A percentile compares a stretch with the other conserved stretches of the same genome.
Evolutionary conservation across 345 rosid genomes (phyloP).

Genomic region (Theobroma cacao): DNA sequence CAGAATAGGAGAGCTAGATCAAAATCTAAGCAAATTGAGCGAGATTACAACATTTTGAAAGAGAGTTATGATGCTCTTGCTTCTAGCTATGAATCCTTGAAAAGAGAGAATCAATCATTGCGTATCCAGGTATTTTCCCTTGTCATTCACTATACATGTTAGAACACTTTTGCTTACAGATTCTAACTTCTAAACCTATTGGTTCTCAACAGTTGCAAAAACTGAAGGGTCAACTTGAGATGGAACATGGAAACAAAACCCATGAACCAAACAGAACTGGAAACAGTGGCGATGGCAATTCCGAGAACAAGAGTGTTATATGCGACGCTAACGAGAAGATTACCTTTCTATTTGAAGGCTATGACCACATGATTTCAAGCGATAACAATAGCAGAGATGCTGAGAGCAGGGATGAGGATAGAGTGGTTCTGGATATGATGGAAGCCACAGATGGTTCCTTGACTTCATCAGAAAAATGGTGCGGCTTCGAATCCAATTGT

Average conservation of each 20-base stretch:
- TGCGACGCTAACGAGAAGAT: constrained; percentile 2
- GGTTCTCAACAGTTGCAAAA: constrained; percentile 27
- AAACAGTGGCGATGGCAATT: constrained; percentile 15
- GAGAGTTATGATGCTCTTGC: constrained; percentile 19
- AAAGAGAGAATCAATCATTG: constrained; percentile 28
- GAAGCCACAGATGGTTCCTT: constrained; percentile 19
- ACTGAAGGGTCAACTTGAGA: constrained; percentile 16
- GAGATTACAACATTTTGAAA: constrained; percentile 30
- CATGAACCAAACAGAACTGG: background rate
- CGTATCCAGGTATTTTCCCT: constrained; percentile 21
- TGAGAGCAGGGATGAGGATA: constrained; percentile 15
- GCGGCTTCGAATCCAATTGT: constrained; percentile 13
- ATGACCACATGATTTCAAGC: background rate
- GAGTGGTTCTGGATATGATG: constrained; percentile 4
- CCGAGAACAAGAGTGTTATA: background rate
- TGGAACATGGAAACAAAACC: background rate
- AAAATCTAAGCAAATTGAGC: constrained; percentile 41
- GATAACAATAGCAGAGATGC: background rate
- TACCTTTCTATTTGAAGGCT: background rate
- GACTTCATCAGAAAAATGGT: constrained; percentile 23
- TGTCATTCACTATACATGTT: background rate
- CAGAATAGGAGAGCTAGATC: constrained; percentile 46
- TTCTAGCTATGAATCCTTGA: constrained; percentile 29
- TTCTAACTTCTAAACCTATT: background rate
- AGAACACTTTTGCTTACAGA: background rate